These are phyloP conservation scores for Porphyrellus cyaneotinctus DNA, from an alignment of 768 basidiomycete genomes.

Conservation along the genomic window DNA sequence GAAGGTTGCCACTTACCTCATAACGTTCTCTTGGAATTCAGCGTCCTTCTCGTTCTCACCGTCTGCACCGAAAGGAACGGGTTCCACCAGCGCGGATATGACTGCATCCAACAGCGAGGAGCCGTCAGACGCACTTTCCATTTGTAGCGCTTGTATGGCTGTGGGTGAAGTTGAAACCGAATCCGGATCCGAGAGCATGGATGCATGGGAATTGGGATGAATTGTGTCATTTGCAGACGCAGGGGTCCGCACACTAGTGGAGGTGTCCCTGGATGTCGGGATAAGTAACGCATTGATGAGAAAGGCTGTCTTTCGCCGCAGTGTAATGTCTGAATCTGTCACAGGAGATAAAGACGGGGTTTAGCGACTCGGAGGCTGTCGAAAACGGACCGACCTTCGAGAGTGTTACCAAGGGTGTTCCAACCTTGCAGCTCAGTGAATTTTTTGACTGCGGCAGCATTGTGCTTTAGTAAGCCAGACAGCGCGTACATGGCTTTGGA, in stretches of 20 bases:
- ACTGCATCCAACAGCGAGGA: conserved; percentile 44
- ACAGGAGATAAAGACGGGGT: conserved; percentile 1
- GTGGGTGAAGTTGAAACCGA: conserved; percentile 48
- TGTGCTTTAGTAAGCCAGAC: conserved; percentile 78
- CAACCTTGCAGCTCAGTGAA: conserved; percentile 59
- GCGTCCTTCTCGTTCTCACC: conserved; percentile 60
- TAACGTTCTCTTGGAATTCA: conserved; percentile 63
- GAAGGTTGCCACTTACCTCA: conserved; percentile 38
- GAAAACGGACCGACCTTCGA: conserved; percentile 48
- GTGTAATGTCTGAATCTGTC: conserved; percentile 69
- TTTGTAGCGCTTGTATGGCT: conserved; percentile 46
- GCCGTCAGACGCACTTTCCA: conserved; percentile 28
- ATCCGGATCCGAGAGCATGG: conserved; percentile 51
- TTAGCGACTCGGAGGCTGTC: background rate
- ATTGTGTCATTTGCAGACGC: conserved; percentile 34
- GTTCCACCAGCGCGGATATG: conserved; percentile 48
- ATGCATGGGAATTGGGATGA: conserved; percentile 72
- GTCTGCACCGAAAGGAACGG: conserved; percentile 62
- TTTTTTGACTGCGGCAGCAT: conserved; percentile 55
- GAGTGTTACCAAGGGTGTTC: conserved; percentile 51
- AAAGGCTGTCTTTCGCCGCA: conserved; percentile 78
- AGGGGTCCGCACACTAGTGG: conserved; percentile 12
- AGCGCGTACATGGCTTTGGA: conserved; percentile 83
- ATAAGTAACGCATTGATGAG: conserved; percentile 68
- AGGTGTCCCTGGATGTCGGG: conserved; percentile 34